Evolutionary conservation across 306 rosid species (phyloP).

Genomic region (Abrus pulchellus): DNA sequence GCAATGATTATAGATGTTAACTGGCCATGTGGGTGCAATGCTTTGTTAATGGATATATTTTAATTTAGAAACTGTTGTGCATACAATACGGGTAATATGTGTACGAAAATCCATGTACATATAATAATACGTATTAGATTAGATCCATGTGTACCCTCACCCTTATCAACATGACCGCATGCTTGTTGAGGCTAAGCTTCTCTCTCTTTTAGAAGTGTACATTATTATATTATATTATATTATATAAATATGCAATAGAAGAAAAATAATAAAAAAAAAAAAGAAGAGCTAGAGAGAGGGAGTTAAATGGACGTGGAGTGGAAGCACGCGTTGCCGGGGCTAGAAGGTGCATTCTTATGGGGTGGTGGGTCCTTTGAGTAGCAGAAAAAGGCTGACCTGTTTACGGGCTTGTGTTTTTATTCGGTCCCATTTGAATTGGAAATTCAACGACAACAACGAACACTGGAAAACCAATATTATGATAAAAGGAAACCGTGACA

Average conservation of each 20-base stretch:
- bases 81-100: slow-evolving; percentile 33
- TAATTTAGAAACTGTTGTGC: slow-evolving; percentile 34
- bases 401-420: slow-evolving; percentile 47
- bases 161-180: slow-evolving; percentile 42
- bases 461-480: background rate
- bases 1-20: slow-evolving; percentile 62
- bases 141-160: slow-evolving; percentile 27
- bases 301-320: slow-evolving; percentile 52
- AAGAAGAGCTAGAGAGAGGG: slow-evolving; percentile 18
- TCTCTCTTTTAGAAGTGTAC: slow-evolving; percentile 30
- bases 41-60: background rate
- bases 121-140: slow-evolving; percentile 14
- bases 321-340: slow-evolving; percentile 97
- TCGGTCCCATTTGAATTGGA: slow-evolving; percentile 60
- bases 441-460: slow-evolving; percentile 46
- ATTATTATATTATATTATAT: background rate
- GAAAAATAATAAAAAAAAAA: background rate
- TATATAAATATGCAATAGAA: background rate
- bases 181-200: slow-evolving; percentile 29
- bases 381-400: slow-evolving; percentile 63
- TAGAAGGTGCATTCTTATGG: slow-evolving; percentile 79
- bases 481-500: background rate
- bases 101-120: slow-evolving; percentile 8
- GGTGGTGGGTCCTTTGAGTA: slow-evolving; percentile 84
- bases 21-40: slow-evolving; percentile 61